phyloP scores from a whole-genome alignment of 257 asterid genomes.

The Solanum sejunctum region DNA sequence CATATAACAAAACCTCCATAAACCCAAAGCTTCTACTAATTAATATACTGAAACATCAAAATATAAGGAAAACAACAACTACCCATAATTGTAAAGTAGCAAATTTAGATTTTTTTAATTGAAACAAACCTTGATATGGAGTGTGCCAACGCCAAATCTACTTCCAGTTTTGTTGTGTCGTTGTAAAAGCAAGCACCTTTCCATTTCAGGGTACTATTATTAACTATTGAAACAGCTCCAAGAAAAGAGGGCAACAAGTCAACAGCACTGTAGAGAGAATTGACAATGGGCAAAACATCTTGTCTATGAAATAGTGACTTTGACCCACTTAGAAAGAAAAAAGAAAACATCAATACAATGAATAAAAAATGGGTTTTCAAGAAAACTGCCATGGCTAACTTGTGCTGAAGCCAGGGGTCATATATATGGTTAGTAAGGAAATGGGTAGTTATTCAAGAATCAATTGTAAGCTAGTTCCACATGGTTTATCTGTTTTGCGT shows the following conservation, averaged over 20 bases:
- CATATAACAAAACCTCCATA: not conserved
- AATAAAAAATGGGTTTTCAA: slow-evolving; percentile 17
- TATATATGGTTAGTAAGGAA: not conserved
- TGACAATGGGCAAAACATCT: slow-evolving; percentile 56
- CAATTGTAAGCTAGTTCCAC: not conserved
- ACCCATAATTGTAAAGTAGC: not conserved
- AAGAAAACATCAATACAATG: slow-evolving; percentile 13
- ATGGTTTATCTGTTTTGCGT: not conserved
- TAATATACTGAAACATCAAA: not conserved
- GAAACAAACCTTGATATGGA: slow-evolving; percentile 53
- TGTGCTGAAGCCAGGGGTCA: not conserved
- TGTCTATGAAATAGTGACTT: slow-evolving; percentile 35
- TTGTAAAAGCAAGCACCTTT: slow-evolving; percentile 74
- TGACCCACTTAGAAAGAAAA: slow-evolving; percentile 13
- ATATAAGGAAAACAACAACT: not conserved
- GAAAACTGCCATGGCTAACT: slow-evolving; percentile 13
- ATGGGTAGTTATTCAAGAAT: not conserved
- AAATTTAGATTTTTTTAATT: not conserved
- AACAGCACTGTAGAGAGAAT: slow-evolving; percentile 39
- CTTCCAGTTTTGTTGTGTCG: slow-evolving; percentile 53
- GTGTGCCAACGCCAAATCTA: slow-evolving; percentile 74
- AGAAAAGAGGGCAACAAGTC: slow-evolving; percentile 77
- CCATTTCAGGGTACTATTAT: slow-evolving; percentile 38
- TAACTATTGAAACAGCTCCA: slow-evolving; percentile 41
- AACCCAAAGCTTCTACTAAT: not conserved